Percentiles rank a stretch among this genome's conserved stretches.
Evolutionary conservation across 140 eudicot species (phyloP).

Genomic region (Cichorium intybus): DNA sequence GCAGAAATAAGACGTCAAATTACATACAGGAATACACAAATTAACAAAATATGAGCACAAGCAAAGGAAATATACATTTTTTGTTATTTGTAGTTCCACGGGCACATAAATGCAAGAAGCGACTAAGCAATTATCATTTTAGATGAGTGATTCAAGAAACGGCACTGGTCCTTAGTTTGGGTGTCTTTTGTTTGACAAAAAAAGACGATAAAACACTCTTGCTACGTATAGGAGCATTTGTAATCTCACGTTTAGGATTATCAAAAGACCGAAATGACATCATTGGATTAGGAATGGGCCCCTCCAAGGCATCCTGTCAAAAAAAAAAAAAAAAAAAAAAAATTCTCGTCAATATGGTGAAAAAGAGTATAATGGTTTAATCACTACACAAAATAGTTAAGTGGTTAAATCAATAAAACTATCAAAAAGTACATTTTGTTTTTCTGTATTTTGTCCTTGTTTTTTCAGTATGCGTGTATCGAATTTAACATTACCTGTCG

Average conservation of each 20-base stretch:
- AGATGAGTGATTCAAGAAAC: conserved; percentile 29
- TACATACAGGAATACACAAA: conserved; percentile 26
- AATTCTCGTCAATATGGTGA: not conserved
- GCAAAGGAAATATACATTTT: conserved; percentile 12
- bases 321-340: not conserved
- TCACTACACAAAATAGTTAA: no score
- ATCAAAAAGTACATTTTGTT: no score
- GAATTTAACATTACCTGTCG: conserved; percentile 45
- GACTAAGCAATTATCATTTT: no score
- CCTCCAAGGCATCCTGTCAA: conserved; percentile 62
- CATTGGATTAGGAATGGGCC: conserved; percentile 54
- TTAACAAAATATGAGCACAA: not conserved
- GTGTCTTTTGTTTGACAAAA: conserved; percentile 82
- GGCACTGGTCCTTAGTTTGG: conserved; percentile 50
- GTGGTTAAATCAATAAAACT: no score
- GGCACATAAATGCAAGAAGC: not conserved
- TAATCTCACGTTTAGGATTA: conserved; percentile 40
- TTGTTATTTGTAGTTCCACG: not conserved
- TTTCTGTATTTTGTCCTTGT: no score
- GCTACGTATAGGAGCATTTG: conserved; percentile 59
- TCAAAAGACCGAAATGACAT: conserved; percentile 72
- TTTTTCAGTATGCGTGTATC: no score
- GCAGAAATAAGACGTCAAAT: not conserved
- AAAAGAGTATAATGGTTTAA: no score
- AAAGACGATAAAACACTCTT: conserved; percentile 83